A percentile compares a stretch with the other conserved stretches of the same genome.
These are phyloP conservation scores for Trichothecium roseum DNA, from an alignment of 2,329 filamentous ascomycete genomes.

Conservation along the genomic window DNA sequence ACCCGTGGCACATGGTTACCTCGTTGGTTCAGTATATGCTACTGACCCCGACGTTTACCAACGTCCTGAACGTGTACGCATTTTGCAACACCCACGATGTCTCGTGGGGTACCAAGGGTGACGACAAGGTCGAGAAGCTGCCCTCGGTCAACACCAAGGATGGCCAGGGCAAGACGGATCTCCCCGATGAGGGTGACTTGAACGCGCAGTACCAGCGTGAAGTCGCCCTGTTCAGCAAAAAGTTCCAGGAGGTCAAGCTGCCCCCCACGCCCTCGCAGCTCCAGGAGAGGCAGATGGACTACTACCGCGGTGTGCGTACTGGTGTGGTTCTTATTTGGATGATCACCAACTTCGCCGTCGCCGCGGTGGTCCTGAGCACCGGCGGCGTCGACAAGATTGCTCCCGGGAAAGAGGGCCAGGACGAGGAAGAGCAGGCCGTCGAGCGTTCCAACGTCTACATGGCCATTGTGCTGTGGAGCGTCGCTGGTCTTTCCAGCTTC, in stretches of 20 bases:
- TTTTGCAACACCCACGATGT: slow-evolving; percentile 99
- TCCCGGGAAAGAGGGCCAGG: slow-evolving; percentile 22
- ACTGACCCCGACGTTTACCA: slow-evolving; percentile 92
- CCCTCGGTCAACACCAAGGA: slow-evolving; percentile 84
- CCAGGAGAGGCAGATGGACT: slow-evolving; percentile 87
- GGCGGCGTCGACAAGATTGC: slow-evolving; percentile 67
- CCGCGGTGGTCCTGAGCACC: slow-evolving; percentile 75
- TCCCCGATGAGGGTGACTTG: slow-evolving; percentile 88
- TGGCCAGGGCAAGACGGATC: slow-evolving; percentile 82
- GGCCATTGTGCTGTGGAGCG: slow-evolving; percentile 78
- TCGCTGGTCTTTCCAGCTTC: slow-evolving; percentile 73
- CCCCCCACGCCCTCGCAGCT: slow-evolving; percentile 41
- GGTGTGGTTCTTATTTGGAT: slow-evolving; percentile 93
- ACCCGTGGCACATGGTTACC: slow-evolving; percentile 99
- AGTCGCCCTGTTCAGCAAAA: slow-evolving; percentile 60
- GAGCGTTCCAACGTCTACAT: slow-evolving; percentile 71
- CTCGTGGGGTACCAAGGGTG: slow-evolving; percentile 95
- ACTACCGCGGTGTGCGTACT: slow-evolving; percentile 92
- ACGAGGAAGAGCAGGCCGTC: slow-evolving; percentile 30
- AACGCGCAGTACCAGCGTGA: slow-evolving; percentile 93
- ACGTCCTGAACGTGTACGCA: slow-evolving; percentile 96
- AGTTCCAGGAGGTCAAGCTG: slow-evolving; percentile 64
- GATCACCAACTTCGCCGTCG: slow-evolving; percentile 85
- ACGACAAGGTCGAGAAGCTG: slow-evolving; percentile 88
- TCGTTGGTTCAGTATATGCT: slow-evolving; percentile 89